A percentile compares a stretch with the other conserved stretches of the same genome.
phyloP scores from a whole-genome alignment of 176 grass and related monocot genomes.

The Eleusine indica region DNA sequence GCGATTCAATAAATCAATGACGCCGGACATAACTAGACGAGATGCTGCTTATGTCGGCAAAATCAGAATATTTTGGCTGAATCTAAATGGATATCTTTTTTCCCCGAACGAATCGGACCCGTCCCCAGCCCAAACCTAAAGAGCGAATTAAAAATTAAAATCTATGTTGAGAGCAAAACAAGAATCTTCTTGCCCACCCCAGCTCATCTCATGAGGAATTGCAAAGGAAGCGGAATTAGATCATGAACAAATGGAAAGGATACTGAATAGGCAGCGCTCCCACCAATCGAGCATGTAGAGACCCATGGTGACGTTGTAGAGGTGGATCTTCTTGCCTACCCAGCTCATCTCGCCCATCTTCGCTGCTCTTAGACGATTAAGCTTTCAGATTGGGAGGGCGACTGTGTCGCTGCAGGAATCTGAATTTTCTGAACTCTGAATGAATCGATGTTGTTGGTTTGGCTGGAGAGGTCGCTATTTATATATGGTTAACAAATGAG shows the following conservation, averaged over 20 bases:
- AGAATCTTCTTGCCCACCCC: not conserved
- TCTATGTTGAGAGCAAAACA: not conserved
- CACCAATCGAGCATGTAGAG: slow-evolving; percentile 73
- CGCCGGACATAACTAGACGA: not conserved
- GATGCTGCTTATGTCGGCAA: not conserved
- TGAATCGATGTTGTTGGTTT: not conserved
- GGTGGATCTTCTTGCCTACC: slow-evolving; percentile 58
- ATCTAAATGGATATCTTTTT: not conserved
- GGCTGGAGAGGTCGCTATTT: not conserved
- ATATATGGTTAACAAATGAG: not conserved
- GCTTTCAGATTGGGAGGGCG: not conserved
- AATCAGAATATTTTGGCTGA: not conserved
- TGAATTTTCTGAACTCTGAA: not conserved
- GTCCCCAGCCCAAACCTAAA: not conserved
- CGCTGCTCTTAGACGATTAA: not conserved
- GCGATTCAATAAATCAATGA: not conserved
- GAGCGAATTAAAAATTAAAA: not conserved
- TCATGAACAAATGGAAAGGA: slow-evolving; percentile 32
- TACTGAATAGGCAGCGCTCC: slow-evolving; percentile 68
- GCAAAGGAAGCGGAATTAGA: not conserved
- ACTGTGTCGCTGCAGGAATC: not conserved
- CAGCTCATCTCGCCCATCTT: slow-evolving; percentile 50
- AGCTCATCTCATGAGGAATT: not conserved
- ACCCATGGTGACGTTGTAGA: slow-evolving; percentile 68
- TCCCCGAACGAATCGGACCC: not conserved